Evolutionary conservation across 345 rosid genomes (phyloP).

Genomic region (Passiflora organensis): DNA sequence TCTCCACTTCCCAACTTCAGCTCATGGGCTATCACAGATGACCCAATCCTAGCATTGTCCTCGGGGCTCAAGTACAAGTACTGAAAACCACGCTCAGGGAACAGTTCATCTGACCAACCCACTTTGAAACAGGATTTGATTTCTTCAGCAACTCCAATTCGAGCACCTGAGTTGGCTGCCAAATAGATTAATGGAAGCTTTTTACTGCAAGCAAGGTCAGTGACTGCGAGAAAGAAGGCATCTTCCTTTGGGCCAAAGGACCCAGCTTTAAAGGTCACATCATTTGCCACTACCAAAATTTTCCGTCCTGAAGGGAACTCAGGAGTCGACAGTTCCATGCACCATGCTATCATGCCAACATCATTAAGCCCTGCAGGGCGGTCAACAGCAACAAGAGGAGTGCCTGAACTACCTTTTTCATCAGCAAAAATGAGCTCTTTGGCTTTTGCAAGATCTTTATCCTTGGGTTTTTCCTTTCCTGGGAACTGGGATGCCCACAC

Average conservation of each 20-base stretch:
- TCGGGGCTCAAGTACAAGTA: conserved; percentile 77
- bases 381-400: conserved; percentile 57
- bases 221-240: conserved; percentile 88
- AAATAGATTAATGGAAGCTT: conserved; percentile 89
- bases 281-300: conserved; percentile 74
- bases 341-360: conserved; percentile 98
- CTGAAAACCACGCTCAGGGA: conserved; percentile 91
- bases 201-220: conserved; percentile 85
- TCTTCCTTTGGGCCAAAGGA: conserved; percentile 99
- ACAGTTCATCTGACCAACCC: conserved; percentile 85
- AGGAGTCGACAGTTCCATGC: conserved; percentile 82
- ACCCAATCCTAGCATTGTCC: conserved; percentile 60
- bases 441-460: conserved; percentile 45
- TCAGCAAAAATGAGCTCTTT: conserved; percentile 80
- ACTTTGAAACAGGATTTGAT: conserved; percentile 83
- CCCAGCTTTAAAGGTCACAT: conserved; percentile 95
- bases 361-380: conserved; percentile 76
- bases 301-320: conserved; percentile 95
- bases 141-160: conserved; percentile 97
- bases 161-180: conserved; percentile 99
- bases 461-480: conserved; percentile 41
- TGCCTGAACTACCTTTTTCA: conserved; percentile 57
- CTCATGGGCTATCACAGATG: conserved; percentile 88
- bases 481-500: conserved; percentile 69
- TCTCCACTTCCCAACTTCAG: conserved; percentile 69